phyloP scores from a whole-genome alignment of 75 land plant species.

The Selaginella moellendorffii region DNA sequence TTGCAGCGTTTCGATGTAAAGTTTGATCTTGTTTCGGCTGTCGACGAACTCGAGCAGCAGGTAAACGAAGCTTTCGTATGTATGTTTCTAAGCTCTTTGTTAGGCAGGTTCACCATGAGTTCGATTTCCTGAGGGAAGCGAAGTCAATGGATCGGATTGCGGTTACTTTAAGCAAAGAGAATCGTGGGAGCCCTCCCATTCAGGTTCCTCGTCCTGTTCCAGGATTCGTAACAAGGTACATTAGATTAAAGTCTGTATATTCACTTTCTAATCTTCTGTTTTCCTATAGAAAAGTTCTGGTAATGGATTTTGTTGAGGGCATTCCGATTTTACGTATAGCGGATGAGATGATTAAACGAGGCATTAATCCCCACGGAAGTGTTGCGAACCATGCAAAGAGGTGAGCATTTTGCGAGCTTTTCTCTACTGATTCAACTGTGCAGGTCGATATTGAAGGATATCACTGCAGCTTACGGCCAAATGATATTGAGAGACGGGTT shows the following conservation, averaged over 20 bases:
- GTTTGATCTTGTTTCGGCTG: slow-evolving; percentile 70
- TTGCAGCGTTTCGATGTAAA: slow-evolving; percentile 77
- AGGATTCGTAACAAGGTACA: slow-evolving; percentile 52
- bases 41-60: slow-evolving; percentile 89
- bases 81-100: not conserved
- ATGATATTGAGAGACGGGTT: slow-evolving; percentile 94
- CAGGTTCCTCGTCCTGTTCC: slow-evolving; percentile 49
- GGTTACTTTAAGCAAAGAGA: slow-evolving; percentile 30
- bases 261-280: not conserved
- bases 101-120: slow-evolving; percentile 73
- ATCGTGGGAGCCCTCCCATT: slow-evolving; percentile 50
- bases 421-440: no score
- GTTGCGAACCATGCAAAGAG: slow-evolving; percentile 61
- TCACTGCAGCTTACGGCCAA: slow-evolving; percentile 89
- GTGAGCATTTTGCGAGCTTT: no score
- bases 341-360: slow-evolving; percentile 71
- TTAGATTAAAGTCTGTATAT: not conserved
- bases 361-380: slow-evolving; percentile 65
- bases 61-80: slow-evolving; percentile 16
- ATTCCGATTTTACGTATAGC: slow-evolving; percentile 68
- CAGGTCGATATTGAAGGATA: slow-evolving; percentile 54
- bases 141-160: slow-evolving; percentile 76
- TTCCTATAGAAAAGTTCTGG: slow-evolving; percentile 52
- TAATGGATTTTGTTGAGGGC: slow-evolving; percentile 91
- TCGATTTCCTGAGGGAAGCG: slow-evolving; percentile 82